Evolutionary conservation across 1,284 basidiomycete species (phyloP), one percentile per base, ranked within the genome.

Genomic region (Trametes versicolor): DNA sequence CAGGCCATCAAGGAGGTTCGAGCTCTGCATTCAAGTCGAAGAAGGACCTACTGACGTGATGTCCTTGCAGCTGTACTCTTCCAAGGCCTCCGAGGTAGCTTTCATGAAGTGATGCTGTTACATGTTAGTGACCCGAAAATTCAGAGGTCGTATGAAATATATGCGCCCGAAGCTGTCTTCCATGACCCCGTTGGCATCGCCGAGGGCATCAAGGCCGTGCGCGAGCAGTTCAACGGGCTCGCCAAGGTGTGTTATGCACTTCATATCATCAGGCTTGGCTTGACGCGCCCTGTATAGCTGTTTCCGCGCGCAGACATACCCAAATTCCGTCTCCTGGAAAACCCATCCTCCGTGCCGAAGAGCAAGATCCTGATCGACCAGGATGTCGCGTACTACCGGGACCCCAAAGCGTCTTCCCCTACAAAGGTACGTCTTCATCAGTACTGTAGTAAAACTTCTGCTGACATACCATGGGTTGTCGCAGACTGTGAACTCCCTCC

Each of bases 141-240:
- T 5, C 61, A 85, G 83, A 75, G 62, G 21, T 80, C 83, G 1
- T 86, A 85, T 67, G 75, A 77, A 55, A 78, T 84, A 6, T 86
- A 85, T 60, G 65, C 81, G 9, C 62, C 74, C 25, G 74, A 84
- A 39, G 82, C 82, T 0, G 73, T 82, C 52, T 85, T 85, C 68
- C 81, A 83, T 61, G 83, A 85, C 69, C 83, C 83, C n/a, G 71
- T 85, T 56, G 83, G 83, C 25, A 81, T 83, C 60, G 82, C 83
- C 8, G 72, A 81, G 57, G 84, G 83, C 8, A 63, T 76, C 15
- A 74, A 75, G 34, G 77, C 81, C 12, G 83, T 85, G 51, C 77
- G 79, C 29, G 77, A 79, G 0, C 84, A 85, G 64, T 85, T 85
- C 72, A 76, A 83, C 34, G 84, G 76, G 5, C 75, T 85, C 2